Evolutionary conservation across 2,329 filamentous ascomycete genomes (phyloP).

Genomic region (Arthrinium phaeospermum): DNA sequence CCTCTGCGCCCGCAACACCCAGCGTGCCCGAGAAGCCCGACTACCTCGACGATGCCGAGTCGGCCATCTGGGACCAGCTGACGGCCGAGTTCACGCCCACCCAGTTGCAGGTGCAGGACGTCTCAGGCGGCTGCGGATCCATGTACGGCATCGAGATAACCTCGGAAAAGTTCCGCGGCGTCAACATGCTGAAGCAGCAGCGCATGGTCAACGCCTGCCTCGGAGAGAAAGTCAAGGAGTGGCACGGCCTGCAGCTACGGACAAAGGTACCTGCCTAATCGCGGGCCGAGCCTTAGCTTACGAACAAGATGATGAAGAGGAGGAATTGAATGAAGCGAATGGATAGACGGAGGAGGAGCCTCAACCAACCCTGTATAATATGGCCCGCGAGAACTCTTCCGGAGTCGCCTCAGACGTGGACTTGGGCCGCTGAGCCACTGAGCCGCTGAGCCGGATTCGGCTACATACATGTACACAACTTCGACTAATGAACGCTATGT

Average conservation of each 20-base stretch:
- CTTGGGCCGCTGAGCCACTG: not conserved
- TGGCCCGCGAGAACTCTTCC: not conserved
- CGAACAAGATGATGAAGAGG: not conserved
- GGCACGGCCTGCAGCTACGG: conserved; percentile 84
- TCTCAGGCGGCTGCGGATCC: conserved; percentile 82
- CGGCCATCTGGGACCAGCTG: conserved; percentile 62
- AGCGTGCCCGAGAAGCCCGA: conserved; percentile 49
- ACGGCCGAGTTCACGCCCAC: conserved; percentile 55
- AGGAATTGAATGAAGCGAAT: not conserved
- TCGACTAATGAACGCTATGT: not conserved
- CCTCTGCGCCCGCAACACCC: conserved; percentile 24
- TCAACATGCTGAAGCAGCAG: conserved; percentile 80
- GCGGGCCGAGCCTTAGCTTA: not conserved
- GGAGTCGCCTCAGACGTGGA: not conserved
- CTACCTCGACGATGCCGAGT: conserved; percentile 61
- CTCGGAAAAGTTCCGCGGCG: conserved; percentile 72
- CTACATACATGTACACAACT: not conserved
- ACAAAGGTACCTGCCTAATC: conserved; percentile 59
- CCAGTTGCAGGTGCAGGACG: conserved; percentile 72
- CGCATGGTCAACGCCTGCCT: conserved; percentile 78
- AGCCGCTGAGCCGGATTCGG: not conserved
- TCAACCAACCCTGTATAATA: not conserved
- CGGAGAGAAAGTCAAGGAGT: conserved; percentile 76
- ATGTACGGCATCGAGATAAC: conserved; percentile 87
- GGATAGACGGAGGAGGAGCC: not conserved